Base-by-base conservation (phyloP, 2,329 filamentous ascomycete genomes). In the Aureobasidium sp. region DNA sequence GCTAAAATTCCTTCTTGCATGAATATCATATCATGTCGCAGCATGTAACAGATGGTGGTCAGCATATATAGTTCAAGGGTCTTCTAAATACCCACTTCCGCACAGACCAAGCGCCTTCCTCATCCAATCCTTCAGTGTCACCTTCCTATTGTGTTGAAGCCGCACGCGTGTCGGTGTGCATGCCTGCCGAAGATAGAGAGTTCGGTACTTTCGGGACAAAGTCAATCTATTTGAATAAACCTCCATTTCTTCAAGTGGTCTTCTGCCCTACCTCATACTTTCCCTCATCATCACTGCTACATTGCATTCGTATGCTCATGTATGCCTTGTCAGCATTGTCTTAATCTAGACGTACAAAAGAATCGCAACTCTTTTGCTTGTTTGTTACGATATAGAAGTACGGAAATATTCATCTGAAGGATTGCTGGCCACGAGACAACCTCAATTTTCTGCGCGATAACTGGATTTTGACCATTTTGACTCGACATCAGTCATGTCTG, bases 71-170 rank as follows among this genome's bases (percentile, higher is more conserved):
- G 20, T 37, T 15, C 34, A 37, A 55, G 37, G 36, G 36, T 55
- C 51, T 20, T 5, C n/a, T 43, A 5, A 13, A 20, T 9, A 57
- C n/a, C 41, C 27, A 32, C 37, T 24, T 1, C 5, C 39, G 53
- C 53, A 57, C 53, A 46, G 53, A 36, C 53, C 53, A 57, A 13
- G 3, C 8, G 26, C 17, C 37, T 17, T 41, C 26, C 26, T 15
- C 37, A 8, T 39, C 17, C 41, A n/a, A 57, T 44, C 53, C 51
- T 55, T 13, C 51, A 4, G 29, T 55, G 37, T 27, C 53, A 57
- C 53, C 53, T 57, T 57, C 53, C 53, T 57, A 57, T 57, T 41
- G 15, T 29, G 53, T 20, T 26, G n/a, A 43, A 29, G 51, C 13
- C 17, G 17, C 5, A 34, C 32, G 9, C 32, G 4, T 15, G 13